Base-by-base conservation (phyloP, 805 yeast species). In the Peterozyma xylosa region DNA sequence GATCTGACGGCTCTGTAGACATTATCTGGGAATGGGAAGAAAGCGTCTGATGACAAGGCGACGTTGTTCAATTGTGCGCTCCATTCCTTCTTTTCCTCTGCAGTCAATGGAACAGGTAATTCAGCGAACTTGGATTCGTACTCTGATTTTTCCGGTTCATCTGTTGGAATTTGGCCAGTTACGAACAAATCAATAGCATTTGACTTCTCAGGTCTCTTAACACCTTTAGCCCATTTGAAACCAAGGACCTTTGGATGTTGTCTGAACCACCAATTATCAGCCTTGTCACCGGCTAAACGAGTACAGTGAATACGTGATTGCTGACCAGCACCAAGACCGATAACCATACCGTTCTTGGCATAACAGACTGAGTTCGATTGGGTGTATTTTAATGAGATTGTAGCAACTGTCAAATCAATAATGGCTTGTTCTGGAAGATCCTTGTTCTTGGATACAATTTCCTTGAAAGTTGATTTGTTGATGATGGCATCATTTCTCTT, bases 11-110 rank as follows among this genome's bases (percentile, higher is more conserved):
- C 98, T 67, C 99, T 82, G 80, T 91, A 89, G 55, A 93, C 96
- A 62, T 93, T 93, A 68, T 93, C 99, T 53, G 98, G 93, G 93
- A 93, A 93, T 69, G 99, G 99, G 95, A 93, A 93, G 80, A 93
- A 93, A 29, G 99, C 99, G 64, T 93, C 99, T 3, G 97, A 89
- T 14, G 96, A 84, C 55, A 90, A 74, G 11, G 98, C 89, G 45
- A 93, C 99, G 56, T 86, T 81, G 47, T 71, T 78, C 64, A 89
- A 76, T 70, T 89, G 79, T 49, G 69, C 56, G 52, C 84, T 68
- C 98, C 98, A 93, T 57, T 86, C 96, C 51, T 71, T 70, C 68
- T 91, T 87, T 74, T 93, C 99, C 51, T 73, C 80, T 27, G 66
- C 68, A 42, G 96, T 82, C 55, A 93, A 74, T 43, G 96, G 96